Percentiles rank a stretch among this genome's conserved stretches.
phyloP scores from a whole-genome alignment of 202 grass and related monocot genomes.

The Eragrostis tef region DNA sequence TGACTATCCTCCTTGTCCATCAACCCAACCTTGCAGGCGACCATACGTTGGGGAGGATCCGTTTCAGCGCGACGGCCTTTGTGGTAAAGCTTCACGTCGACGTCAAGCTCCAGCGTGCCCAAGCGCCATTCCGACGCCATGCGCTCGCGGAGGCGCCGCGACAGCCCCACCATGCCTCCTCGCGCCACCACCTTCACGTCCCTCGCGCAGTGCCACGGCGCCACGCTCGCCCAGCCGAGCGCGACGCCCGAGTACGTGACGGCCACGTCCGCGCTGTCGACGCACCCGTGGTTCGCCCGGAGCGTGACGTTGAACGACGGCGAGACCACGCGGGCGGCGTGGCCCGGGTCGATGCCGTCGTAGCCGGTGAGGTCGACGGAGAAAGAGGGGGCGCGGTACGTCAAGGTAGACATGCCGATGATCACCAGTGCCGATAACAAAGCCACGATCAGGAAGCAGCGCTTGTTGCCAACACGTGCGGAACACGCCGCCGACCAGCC shows the following conservation, averaged over 20 bases:
- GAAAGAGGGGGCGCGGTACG: background rate
- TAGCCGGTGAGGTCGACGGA: slow-evolving; percentile 15
- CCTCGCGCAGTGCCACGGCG: background rate
- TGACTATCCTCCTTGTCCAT: too few species aligned
- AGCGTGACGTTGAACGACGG: too few species aligned
- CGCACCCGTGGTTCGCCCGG: background rate
- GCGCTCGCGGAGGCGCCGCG: background rate
- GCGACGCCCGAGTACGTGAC: slow-evolving; percentile 10
- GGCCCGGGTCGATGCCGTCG: background rate
- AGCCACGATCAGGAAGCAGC: background rate
- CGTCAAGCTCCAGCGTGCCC: slow-evolving; percentile 15
- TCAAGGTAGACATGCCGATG: background rate
- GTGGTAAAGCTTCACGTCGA: background rate
- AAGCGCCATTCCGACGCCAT: slow-evolving; percentile 28
- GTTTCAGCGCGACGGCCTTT: too few species aligned
- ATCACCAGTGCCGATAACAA: background rate
- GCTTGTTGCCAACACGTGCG: background rate
- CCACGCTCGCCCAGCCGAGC: background rate
- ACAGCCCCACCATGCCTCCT: too few species aligned
- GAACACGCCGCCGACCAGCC: background rate
- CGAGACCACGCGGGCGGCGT: too few species aligned
- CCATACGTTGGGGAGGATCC: too few species aligned
- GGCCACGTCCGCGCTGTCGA: slow-evolving; percentile 13
- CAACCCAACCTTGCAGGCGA: too few species aligned
- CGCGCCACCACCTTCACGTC: background rate